These are phyloP conservation scores for Cutaneotrichosporon sp. DNA, from an alignment of 1,284 basidiomycete species.

Conservation along the genomic window DNA sequence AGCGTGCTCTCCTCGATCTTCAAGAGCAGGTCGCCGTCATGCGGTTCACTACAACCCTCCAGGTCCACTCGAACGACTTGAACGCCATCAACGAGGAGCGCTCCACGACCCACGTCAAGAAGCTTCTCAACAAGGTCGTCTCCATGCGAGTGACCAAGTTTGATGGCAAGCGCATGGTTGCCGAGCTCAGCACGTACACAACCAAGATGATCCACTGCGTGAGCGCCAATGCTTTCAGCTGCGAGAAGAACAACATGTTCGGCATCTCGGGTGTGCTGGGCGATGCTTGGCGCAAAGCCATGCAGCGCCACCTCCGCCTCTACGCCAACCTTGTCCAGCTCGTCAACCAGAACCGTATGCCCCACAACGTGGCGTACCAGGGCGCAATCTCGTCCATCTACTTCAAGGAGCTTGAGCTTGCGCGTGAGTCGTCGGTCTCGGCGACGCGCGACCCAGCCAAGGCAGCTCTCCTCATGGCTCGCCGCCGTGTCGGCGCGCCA, in stretches of 20 bases:
- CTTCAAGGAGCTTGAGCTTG: neutral
- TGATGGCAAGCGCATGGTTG: neutral
- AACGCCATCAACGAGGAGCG: neutral
- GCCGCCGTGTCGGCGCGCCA: slow-evolving; percentile 59
- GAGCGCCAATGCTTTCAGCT: neutral
- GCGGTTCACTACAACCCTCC: neutral
- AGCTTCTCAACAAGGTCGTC: neutral
- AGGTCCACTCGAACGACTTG: neutral
- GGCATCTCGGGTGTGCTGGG: slow-evolving; percentile 3
- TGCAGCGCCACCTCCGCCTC: neutral
- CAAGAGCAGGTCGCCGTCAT: slow-evolving; percentile 61
- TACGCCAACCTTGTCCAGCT: slow-evolving; percentile 15
- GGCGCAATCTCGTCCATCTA: slow-evolving; percentile 48
- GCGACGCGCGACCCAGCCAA: slow-evolving; percentile 28
- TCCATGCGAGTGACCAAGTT: neutral
- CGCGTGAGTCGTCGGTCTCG: neutral
- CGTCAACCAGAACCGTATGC: slow-evolving; percentile 44
- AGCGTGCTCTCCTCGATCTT: slow-evolving; percentile 64
- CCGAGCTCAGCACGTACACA: neutral
- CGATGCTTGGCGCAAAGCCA: neutral
- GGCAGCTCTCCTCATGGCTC: slow-evolving; percentile 58
- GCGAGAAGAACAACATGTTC: slow-evolving; percentile 3
- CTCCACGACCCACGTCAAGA: neutral
- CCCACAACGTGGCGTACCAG: slow-evolving; percentile 61
- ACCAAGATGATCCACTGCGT: neutral